Evolutionary conservation across 352 stramenopile species (phyloP).

Genomic region (Phytophthora constricta): DNA sequence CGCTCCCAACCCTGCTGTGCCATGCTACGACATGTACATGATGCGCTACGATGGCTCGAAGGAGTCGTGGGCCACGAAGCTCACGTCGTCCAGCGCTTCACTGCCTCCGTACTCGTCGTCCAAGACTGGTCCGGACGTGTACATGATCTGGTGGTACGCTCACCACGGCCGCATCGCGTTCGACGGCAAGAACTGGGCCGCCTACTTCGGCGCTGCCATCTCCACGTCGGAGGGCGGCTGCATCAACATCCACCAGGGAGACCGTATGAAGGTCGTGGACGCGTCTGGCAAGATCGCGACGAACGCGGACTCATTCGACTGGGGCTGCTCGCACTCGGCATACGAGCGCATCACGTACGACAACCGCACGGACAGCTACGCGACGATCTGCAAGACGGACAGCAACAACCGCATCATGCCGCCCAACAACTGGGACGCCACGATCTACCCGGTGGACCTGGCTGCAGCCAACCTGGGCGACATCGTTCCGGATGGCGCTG

Average conservation of each 20-base stretch:
- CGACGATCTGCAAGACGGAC: conserved; percentile 71
- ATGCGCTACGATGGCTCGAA: conserved; percentile 55
- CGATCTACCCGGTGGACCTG: conserved; percentile 66
- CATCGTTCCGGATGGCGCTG: conserved; percentile 44
- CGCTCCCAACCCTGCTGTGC: conserved; percentile 39
- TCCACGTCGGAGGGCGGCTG: conserved; percentile 60
- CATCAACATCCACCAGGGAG: conserved; percentile 77
- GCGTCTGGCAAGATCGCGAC: conserved; percentile 46
- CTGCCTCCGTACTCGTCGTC: conserved; percentile 60
- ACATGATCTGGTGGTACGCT: conserved; percentile 78
- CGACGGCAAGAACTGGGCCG: conserved; percentile 66
- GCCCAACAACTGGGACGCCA: conserved; percentile 52
- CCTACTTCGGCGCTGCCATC: conserved; percentile 66
- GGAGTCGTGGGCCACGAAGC: conserved; percentile 64
- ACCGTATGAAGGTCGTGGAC: conserved; percentile 72
- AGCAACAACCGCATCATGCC: conserved; percentile 79
- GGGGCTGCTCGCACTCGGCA: conserved; percentile 64
- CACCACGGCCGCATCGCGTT: conserved; percentile 67
- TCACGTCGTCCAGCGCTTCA: conserved; percentile 54
- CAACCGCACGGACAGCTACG: conserved; percentile 48
- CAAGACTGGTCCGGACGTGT: conserved; percentile 54
- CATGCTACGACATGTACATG: conserved; percentile 74
- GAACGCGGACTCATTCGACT: conserved; percentile 55
- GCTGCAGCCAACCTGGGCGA: conserved; percentile 55
- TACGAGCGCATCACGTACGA: conserved; percentile 72